Evolutionary conservation across 2,329 filamentous ascomycete genomes (phyloP).

Genomic region (Fusarium incarnatum): DNA sequence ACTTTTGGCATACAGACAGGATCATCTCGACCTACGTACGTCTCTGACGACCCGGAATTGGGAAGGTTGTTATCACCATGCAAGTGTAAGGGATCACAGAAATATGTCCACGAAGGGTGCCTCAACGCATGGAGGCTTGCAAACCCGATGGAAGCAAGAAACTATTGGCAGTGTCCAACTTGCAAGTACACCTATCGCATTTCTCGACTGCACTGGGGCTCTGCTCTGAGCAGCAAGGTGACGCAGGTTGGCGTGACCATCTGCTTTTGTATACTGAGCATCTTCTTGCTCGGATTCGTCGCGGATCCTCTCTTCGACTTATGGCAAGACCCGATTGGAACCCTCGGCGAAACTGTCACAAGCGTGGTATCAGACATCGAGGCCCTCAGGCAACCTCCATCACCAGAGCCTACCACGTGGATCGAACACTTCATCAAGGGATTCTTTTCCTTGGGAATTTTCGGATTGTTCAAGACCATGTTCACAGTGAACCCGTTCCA

Average conservation of each 20-base stretch:
- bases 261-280: conserved; percentile 73
- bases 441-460: conserved; percentile 85
- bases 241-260: conserved; percentile 79
- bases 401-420: conserved; percentile 73
- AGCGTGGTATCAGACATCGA: conserved; percentile 58
- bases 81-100: conserved; percentile 91
- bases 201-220: conserved; percentile 79
- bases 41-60: conserved; percentile 77
- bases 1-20: conserved; percentile 50
- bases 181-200: conserved; percentile 87
- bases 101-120: conserved; percentile 94
- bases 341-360: conserved; percentile 65
- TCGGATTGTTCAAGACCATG: conserved; percentile 86
- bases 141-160: conserved; percentile 72
- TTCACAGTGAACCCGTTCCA: conserved; percentile 80
- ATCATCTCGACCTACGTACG: conserved; percentile 65
- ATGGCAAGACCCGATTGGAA: conserved; percentile 82
- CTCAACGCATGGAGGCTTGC: conserved; percentile 84
- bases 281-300: conserved; percentile 89
- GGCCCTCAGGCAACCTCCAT: conserved; percentile 51
- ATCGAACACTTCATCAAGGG: conserved; percentile 88
- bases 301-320: conserved; percentile 93
- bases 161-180: conserved; percentile 89
- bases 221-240: conserved; percentile 73
- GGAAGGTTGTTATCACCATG: conserved; percentile 89